Base-by-base conservation (phyloP, 1,284 basidiomycete genomes). In the Ganoderma boninense region DNA sequence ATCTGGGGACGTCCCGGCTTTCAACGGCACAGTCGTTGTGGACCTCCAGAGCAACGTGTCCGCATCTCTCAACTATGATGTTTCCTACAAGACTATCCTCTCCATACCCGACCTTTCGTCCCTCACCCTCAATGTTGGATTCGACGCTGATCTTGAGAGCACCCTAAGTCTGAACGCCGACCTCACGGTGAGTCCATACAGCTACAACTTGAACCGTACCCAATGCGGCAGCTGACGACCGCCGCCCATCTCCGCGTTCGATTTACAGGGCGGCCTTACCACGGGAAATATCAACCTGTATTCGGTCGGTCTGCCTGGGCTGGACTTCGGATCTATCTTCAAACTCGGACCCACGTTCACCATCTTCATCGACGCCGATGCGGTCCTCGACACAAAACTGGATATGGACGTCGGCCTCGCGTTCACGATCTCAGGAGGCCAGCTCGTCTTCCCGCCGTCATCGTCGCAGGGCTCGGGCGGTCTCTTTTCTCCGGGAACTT, bases 361-460 rank as follows among this genome's bases (percentile, higher is more conserved):
- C 42, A 63, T 84, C 59, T 74, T 75, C 23, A 80, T 68, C 2
- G 63, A 80, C 43, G 77, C 76, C 11, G 74, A 66, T 13, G 77
- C 74, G 2, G 64, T 69, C 2, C 74, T 87, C n/a, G 82, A 83
- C 40, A 64, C 83, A 29, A 77, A 81, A 59, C 78, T 84, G 60
- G 81, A 84, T 70, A 64, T 84, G 60, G 80, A 69, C 4, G 81
- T 87, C 54, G 84, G 80, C 29, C 72, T 87, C 29, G 64, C 72
- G n/a, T 79, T 79, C 61, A 73, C 68, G 16, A 64, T 80, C 63
- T 68, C 71, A 29, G 79, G 82, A 13, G 84, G 83, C 1, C 74
- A 83, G 63, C 73, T 87, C 38, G 77, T 81, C 62, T 87, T 86
- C 80, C 86, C 86, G 7, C 78, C 38, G 6, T 38, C 38, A 10